Base-by-base conservation (phyloP, 1,284 basidiomycete genomes). In the Lentinula novae-zelandiae region DNA sequence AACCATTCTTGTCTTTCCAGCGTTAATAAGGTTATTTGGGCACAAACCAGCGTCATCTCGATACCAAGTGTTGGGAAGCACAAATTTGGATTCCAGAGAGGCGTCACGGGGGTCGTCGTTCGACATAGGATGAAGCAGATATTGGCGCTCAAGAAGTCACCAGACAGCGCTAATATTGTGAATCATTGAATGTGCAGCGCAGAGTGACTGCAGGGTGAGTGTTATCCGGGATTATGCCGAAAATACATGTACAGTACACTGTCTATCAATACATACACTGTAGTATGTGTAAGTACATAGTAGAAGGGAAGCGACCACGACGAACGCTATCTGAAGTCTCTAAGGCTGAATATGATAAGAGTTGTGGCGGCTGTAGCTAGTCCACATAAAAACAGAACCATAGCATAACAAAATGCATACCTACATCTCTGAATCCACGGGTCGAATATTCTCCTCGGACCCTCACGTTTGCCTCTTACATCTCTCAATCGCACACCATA, bases 31-130 rank as follows among this genome's bases (percentile, higher is more conserved):
- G 27, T 33, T 20, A 15, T 13, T 42, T n/a, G 6, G 3, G 27
- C 4, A 72, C 81, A 65, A 56, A 89, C 87, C 87, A 38, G 73
- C 67, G 15, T 73, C 73, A 53, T 89, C 86, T 57, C 73, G 73
- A 58, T 75, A 76, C 90, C 89, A 92, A 22, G 80, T 78, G 60
- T 78, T 80, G 0, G 90, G 90, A 38, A 88, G 73, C 1, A 77
- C 76, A 65, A 87, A 74, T 55, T 78, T 77, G 0, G 75, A 76
- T 69, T 90, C 89, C 8, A 84, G 78, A 17, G 82, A 80, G 17
- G 82, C 63, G 67, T 91, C 85, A 62, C 89, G 77, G n/a, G 87
- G 86, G 71, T 91, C 89, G 64, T 83, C 79, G 36, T 61, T 53
- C 27, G 60, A 53, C 63, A 68, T 67, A 20, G 61, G 36, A 27